A percentile compares a stretch with the other conserved stretches of the same genome.
Conservation (phyloP, 345 rosid species). For the Arabidopsis suecica region DNA sequence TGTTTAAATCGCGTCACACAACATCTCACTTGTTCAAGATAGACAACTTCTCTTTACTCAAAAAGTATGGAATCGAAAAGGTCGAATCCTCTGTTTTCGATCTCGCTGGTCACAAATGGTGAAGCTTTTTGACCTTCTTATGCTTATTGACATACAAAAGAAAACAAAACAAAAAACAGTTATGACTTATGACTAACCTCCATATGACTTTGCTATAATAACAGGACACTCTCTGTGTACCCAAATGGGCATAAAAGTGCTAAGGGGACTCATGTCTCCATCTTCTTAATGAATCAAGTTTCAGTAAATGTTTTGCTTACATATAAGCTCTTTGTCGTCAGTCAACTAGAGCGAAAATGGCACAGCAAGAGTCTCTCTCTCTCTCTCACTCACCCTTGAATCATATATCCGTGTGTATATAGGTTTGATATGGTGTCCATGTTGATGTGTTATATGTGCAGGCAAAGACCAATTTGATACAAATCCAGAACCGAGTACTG, state of each 20-base stretch:
- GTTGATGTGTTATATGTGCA: background rate
- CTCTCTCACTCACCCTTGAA: background rate
- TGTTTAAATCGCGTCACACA: constrained; percentile 14
- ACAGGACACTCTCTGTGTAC: constrained; percentile 24
- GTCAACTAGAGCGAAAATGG: constrained; percentile 16
- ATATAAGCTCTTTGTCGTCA: constrained; percentile 20
- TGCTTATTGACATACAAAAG: background rate
- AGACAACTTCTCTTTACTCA: constrained; percentile 41
- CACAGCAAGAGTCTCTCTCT: background rate
- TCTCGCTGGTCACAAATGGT: constrained; percentile 32
- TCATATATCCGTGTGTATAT: too few relatives aligned
- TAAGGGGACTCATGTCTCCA: background rate
- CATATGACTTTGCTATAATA: constrained; percentile 4
- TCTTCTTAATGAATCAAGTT: constrained; percentile 23
- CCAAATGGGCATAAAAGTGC: constrained; percentile 3
- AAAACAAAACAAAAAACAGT: background rate
- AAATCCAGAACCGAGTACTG: background rate
- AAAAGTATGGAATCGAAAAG: background rate
- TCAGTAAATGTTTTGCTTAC: background rate
- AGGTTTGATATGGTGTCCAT: too few relatives aligned
- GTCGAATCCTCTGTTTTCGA: constrained; percentile 34
- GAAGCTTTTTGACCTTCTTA: background rate
- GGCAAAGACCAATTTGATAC: background rate
- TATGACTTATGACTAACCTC: background rate
- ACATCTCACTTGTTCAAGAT: constrained; percentile 46